These are phyloP conservation scores for Phaeosphaeriaceae sp. DNA, from an alignment of 2,329 filamentous ascomycete genomes.

Conservation along the genomic window DNA sequence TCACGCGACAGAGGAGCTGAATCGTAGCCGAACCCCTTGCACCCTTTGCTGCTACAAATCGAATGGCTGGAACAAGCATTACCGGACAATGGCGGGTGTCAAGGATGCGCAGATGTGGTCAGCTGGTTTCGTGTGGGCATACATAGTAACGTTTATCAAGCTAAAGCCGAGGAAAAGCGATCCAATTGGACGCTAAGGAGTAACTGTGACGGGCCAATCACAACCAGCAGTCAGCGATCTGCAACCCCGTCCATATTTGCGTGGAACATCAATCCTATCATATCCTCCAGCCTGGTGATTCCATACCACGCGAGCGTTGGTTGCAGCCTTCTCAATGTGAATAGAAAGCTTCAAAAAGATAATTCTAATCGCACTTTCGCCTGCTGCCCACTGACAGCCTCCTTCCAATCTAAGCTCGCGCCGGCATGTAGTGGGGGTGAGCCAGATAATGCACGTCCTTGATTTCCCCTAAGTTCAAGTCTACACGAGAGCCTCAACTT, in stretches of 20 bases:
- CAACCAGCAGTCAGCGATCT: background rate
- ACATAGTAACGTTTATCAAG: background rate
- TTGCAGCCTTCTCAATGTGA: background rate
- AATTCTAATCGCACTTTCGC: background rate
- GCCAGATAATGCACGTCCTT: constrained; percentile 30
- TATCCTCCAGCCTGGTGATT: too few species aligned
- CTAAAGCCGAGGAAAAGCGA: constrained; percentile 6
- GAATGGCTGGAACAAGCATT: constrained; percentile 28
- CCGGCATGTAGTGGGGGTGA: constrained; percentile 38
- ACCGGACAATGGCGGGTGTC: background rate
- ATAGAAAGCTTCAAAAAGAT: too few species aligned
- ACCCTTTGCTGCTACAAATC: constrained; percentile 34
- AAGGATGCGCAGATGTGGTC: background rate
- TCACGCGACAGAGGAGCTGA: constrained; percentile 70
- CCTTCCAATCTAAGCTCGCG: constrained; percentile 30
- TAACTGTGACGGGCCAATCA: constrained; percentile 2
- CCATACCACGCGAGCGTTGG: too few species aligned
- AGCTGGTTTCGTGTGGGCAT: background rate
- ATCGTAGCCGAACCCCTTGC: constrained; percentile 43
- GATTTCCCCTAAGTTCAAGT: constrained; percentile 42
- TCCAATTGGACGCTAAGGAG: background rate
- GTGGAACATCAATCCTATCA: background rate
- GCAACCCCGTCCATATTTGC: background rate
- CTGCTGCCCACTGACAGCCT: constrained; percentile 5
- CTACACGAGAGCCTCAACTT: constrained; percentile 24